Evolutionary conservation across 2,329 filamentous ascomycete species (phyloP).

Genomic region (Corniculantispora saksenae): DNA sequence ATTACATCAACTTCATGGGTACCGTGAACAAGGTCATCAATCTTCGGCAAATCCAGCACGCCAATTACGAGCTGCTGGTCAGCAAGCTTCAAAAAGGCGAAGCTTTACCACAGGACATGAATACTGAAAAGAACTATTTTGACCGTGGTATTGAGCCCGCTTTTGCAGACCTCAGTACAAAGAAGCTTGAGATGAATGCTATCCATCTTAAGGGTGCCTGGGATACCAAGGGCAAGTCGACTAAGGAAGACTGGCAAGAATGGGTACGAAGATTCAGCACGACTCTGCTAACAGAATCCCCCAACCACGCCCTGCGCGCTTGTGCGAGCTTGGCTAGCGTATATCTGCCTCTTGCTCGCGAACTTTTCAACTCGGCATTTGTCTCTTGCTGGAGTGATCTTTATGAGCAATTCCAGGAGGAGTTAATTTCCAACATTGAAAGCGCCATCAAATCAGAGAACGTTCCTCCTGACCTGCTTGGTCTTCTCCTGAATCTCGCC

Average conservation of each 20-base stretch:
- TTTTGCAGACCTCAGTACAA: conserved; percentile 81
- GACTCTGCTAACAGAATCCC: conserved; percentile 90
- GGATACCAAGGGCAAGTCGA: conserved; percentile 96
- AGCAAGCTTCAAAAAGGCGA: conserved; percentile 94
- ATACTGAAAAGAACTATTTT: conserved; percentile 78
- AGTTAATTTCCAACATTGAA: conserved; percentile 93
- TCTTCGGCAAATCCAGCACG: conserved; percentile 78
- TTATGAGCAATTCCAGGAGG: conserved; percentile 95
- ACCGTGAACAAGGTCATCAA: conserved; percentile 88
- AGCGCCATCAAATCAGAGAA: conserved; percentile 92
- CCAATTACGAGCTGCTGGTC: conserved; percentile 89
- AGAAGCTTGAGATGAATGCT: conserved; percentile 96
- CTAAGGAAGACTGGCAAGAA: conserved; percentile 98
- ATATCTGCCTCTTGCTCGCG: conserved; percentile 86
- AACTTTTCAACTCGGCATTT: conserved; percentile 97
- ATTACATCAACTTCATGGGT: conserved; percentile 91
- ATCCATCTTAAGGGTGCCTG: conserved; percentile 96
- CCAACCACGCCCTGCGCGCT: conserved; percentile 89
- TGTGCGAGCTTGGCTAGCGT: conserved; percentile 89
- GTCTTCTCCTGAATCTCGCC: conserved; percentile 90
- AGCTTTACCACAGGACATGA: conserved; percentile 90
- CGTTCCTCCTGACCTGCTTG: conserved; percentile 92
- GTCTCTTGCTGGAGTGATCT: conserved; percentile 98
- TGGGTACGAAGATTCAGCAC: conserved; percentile 98
- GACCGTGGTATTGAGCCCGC: conserved; percentile 78